Percentiles rank a stretch among this genome's conserved stretches.
Conservation (phyloP, 805 yeast species). For the Grigorovia jiainica region DNA sequence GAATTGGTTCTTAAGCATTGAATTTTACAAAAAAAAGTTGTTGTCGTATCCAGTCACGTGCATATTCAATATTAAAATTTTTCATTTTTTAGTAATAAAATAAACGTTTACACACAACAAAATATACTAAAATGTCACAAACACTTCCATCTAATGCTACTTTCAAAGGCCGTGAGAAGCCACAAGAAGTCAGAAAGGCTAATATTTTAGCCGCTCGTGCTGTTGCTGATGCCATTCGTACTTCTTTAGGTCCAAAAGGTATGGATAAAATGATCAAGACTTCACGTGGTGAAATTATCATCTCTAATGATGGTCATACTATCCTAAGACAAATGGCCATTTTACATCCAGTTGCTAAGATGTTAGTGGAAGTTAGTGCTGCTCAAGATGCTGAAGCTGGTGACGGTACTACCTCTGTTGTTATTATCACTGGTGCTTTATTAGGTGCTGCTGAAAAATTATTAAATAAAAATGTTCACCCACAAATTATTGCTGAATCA, state of each 20-base stretch:
- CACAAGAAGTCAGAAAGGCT: slow-evolving; percentile 84
- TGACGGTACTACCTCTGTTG: slow-evolving; percentile 97
- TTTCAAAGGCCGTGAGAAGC: slow-evolving; percentile 88
- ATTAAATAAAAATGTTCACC: slow-evolving; percentile 86
- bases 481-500: slow-evolving; percentile 87
- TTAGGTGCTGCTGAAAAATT: slow-evolving; percentile 91
- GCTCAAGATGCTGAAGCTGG: slow-evolving; percentile 99
- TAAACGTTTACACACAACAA: too few species aligned
- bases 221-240: slow-evolving; percentile 89
- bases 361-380: slow-evolving; percentile 94
- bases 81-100: too few species aligned
- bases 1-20: too few species aligned
- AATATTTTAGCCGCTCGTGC: slow-evolving; percentile 90
- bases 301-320: slow-evolving; percentile 97
- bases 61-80: too few species aligned
- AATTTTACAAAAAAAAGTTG: too few species aligned
- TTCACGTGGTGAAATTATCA: slow-evolving; percentile 81
- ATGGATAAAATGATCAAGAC: slow-evolving; percentile 99
- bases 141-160: slow-evolving; percentile 68
- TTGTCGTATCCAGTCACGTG: too few species aligned
- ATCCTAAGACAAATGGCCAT: slow-evolving; percentile 96
- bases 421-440: slow-evolving; percentile 87
- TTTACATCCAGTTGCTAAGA: slow-evolving; percentile 95
- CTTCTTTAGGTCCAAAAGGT: slow-evolving; percentile 96
- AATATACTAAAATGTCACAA: not conserved